Percentiles rank a stretch among this genome's conserved stretches.
These are phyloP conservation scores for Dendrostoma leiphaemia DNA, from an alignment of 2,329 filamentous ascomycete genomes.

Conservation along the genomic window DNA sequence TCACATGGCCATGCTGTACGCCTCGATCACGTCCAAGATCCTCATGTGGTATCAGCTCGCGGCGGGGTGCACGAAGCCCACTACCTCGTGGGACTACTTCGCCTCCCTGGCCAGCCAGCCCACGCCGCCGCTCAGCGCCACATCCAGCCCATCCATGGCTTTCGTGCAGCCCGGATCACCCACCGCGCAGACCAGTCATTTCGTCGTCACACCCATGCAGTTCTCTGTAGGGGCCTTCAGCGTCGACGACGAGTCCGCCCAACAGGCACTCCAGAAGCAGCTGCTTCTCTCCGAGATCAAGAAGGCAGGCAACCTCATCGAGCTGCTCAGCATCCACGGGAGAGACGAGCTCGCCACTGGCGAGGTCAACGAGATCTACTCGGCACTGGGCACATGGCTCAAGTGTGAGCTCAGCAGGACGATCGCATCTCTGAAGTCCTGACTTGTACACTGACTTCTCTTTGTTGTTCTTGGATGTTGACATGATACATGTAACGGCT, in stretches of 20 bases:
- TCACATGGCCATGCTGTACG: slow-evolving; percentile 18
- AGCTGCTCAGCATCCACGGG: slow-evolving; percentile 16
- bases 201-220: slow-evolving; percentile 18
- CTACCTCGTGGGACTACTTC: slow-evolving; percentile 16
- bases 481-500: neutral
- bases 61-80: slow-evolving; percentile 12
- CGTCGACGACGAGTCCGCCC: slow-evolving; percentile 18
- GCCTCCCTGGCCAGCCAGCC: slow-evolving; percentile 10
- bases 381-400: slow-evolving; percentile 17
- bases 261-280: slow-evolving; percentile 15
- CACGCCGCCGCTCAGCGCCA: slow-evolving; percentile 16
- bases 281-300: slow-evolving; percentile 18
- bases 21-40: slow-evolving; percentile 19
- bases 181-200: neutral
- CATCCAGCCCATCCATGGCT: slow-evolving; percentile 11
- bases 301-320: slow-evolving; percentile 18
- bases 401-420: slow-evolving; percentile 18
- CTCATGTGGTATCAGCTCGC: slow-evolving; percentile 20
- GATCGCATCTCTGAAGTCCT: slow-evolving; percentile 11
- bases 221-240: slow-evolving; percentile 18
- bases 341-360: neutral
- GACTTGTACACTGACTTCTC: neutral
- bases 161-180: slow-evolving; percentile 7
- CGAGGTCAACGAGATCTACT: slow-evolving; percentile 17
- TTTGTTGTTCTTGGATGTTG: neutral